These are phyloP conservation scores for Podosphaera xanthii DNA, from an alignment of 2,329 filamentous ascomycete genomes.

Conservation along the genomic window DNA sequence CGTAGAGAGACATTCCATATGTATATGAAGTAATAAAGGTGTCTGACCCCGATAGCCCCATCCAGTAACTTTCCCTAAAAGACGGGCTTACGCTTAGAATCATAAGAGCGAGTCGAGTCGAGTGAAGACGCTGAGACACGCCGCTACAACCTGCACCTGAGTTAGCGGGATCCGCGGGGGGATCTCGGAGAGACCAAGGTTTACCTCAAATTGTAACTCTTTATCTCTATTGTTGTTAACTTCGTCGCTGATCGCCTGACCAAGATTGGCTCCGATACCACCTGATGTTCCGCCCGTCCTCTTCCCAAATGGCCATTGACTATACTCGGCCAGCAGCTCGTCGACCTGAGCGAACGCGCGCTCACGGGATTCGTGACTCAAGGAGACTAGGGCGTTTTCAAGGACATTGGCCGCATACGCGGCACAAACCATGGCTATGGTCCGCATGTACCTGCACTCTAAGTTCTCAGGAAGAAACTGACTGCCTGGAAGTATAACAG, in stretches of 20 bases:
- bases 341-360: conserved; percentile 92
- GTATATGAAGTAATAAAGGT: no score
- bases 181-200: conserved; percentile 19
- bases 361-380: conserved; percentile 85
- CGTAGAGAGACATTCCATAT: no score
- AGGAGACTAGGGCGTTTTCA: conserved; percentile 84
- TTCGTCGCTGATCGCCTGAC: conserved; percentile 71
- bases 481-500: conserved; percentile 65
- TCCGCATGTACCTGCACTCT: conserved; percentile 82
- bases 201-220: conserved; percentile 85
- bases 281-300: conserved; percentile 48
- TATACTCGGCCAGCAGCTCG: conserved; percentile 85
- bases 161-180: not conserved
- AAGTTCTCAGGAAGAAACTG: conserved; percentile 85
- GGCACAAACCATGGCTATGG: conserved; percentile 88
- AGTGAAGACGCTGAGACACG: conserved; percentile 92
- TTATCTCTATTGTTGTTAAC: conserved; percentile 71
- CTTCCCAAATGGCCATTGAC: conserved; percentile 87
- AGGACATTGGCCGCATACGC: conserved; percentile 95
- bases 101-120: conserved; percentile 87
- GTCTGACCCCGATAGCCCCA: no score
- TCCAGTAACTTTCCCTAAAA: no score
- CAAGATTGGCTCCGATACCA: conserved; percentile 79
- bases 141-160: conserved; percentile 44
- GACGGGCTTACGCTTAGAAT: not conserved